Evolutionary conservation across 2,329 filamentous ascomycete species (phyloP), one percentile per base, ranked within the genome.

Genomic region (Trichoderma oligosporum): DNA sequence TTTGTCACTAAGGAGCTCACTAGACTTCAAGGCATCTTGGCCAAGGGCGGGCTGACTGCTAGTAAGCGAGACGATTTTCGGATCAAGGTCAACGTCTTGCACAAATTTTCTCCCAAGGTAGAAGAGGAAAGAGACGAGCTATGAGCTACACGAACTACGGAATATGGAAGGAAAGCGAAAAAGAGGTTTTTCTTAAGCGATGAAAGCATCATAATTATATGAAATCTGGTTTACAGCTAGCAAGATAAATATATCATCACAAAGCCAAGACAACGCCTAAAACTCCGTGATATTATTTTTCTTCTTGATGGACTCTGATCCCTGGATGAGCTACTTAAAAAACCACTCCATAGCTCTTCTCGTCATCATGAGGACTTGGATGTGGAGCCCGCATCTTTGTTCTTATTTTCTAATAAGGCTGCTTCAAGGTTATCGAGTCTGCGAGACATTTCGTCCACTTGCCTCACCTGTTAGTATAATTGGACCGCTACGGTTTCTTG

Each of bases 391-490:
- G 64, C 67, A 7, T 75, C 71, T 56, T 76, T 76, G 57, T 78
- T 71, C 63, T 78, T 83, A 58, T 77, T 80, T 36, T 82, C 79
- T 65, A 83, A 79, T 42, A 95, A 78, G 12, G 86, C 85, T 22
- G 87, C 79, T 71, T 95, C 92, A 9, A 97, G 80, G 58, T 86
- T 90, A 69, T 97, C 92, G 20, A 97, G 76, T 24, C 92, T 84
- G 60, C 87, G 81, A 12, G 89, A 88, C 91, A 97, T 96, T 62
- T 96, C 91, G 68, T 96, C 92, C 88, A 97, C 91, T 96, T 41
- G 52, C n/a, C 25, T 27, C 22, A 6, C 16, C 7, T 2, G 59
- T 66, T 14, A 68, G 62, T 22, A 42, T 48, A 29, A 11, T 22
- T 12, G 24, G 25, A 9, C n/a, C 25, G 9, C 9, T n/a, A 14